phyloP scores from a whole-genome alignment of 1,139 yeast species.

The Lodderomyces elongisporus region DNA sequence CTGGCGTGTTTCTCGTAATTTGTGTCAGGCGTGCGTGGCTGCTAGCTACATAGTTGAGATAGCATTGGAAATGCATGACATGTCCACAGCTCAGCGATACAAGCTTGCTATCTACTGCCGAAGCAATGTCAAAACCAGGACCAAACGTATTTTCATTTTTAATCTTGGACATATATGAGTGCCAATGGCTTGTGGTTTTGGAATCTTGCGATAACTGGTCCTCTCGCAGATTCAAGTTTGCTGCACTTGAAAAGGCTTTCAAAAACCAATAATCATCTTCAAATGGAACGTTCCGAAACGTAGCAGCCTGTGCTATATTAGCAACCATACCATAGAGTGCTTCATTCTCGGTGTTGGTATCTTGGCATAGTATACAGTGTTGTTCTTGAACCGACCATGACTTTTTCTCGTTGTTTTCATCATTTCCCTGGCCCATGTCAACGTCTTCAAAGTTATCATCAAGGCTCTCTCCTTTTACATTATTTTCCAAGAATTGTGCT shows the following conservation, averaged over 20 bases:
- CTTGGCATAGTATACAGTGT: conserved; percentile 85
- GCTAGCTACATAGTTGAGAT: conserved; percentile 54
- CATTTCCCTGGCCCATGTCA: conserved; percentile 24
- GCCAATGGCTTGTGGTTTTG: conserved; percentile 29
- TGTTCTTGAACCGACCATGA: conserved; percentile 75
- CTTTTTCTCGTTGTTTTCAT: conserved; percentile 21
- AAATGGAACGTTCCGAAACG: conserved; percentile 60
- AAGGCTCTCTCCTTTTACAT: conserved; percentile 19
- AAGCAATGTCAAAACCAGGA: conserved; percentile 58
- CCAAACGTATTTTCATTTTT: conserved; percentile 50
- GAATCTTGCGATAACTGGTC: conserved; percentile 15
- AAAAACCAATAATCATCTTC: conserved; percentile 61
- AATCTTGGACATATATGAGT: conserved; percentile 28
- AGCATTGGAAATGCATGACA: conserved; percentile 85
- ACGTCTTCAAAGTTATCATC: conserved; percentile 29
- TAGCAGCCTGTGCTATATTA: conserved; percentile 54
- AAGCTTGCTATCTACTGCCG: conserved; percentile 40
- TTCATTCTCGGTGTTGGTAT: conserved; percentile 61
- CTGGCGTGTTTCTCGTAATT: conserved; percentile 79
- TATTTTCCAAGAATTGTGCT: conserved; percentile 56
- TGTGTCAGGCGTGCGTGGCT: conserved; percentile 58
- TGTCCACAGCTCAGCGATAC: conserved; percentile 88
- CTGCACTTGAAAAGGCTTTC: conserved; percentile 55
- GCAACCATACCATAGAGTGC: conserved; percentile 76
- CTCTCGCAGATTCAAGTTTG: conserved; percentile 45